phyloP scores from a whole-genome alignment of 2,329 filamentous ascomycete species.

The Zymoseptoria brevis region DNA sequence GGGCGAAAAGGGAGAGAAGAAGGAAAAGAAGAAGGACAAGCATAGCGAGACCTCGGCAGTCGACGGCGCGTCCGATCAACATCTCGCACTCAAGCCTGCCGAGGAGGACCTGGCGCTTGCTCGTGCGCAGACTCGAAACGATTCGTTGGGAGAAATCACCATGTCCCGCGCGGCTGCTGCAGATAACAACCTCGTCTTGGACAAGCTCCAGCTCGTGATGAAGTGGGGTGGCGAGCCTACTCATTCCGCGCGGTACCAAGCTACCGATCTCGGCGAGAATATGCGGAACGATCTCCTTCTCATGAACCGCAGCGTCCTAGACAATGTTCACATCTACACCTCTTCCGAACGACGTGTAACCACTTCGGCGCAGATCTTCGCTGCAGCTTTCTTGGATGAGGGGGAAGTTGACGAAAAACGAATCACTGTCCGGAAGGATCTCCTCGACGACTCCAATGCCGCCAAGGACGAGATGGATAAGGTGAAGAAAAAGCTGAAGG shows the following conservation, averaged over 20 bases:
- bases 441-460: conserved; percentile 94
- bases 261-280: conserved; percentile 87
- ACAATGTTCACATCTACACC: conserved; percentile 90
- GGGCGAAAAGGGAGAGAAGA: conserved; percentile 29
- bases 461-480: conserved; percentile 99
- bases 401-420: conserved; percentile 79
- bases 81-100: conserved; percentile 11
- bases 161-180: conserved; percentile 90
- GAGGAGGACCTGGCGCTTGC: conserved; percentile 27
- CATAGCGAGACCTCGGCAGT: conserved; percentile 14
- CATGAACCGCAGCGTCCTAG: conserved; percentile 84
- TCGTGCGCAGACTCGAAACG: conserved; percentile 55
- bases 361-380: conserved; percentile 94
- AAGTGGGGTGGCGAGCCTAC: conserved; percentile 99
- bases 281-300: conserved; percentile 92
- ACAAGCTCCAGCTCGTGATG: conserved; percentile 94
- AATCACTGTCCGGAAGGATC: conserved; percentile 85
- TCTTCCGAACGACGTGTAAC: conserved; percentile 92
- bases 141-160: conserved; percentile 82
- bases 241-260: conserved; percentile 91
- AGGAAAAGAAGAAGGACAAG: conserved; percentile 46
- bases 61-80: neutral
- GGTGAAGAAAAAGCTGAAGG: conserved; percentile 98
- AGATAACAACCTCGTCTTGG: conserved; percentile 85
- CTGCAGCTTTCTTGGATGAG: conserved; percentile 76